Conservation (phyloP, 768 basidiomycete species). For the Exidia glandulosa region DNA sequence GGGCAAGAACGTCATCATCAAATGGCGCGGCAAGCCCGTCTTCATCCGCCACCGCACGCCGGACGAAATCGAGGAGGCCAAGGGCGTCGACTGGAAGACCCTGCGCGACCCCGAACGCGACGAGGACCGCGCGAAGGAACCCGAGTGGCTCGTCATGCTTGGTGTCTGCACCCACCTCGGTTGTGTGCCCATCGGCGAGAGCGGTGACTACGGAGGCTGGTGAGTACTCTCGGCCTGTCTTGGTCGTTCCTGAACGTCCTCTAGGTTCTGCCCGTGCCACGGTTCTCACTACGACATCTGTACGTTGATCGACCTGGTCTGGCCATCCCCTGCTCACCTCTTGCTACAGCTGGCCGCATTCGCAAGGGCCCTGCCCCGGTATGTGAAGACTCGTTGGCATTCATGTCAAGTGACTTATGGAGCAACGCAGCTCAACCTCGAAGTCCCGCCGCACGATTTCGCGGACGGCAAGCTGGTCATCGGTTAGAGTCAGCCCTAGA, state of each 20-base stretch:
- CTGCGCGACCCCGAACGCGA: slow-evolving; percentile 91
- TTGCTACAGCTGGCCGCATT: slow-evolving; percentile 77
- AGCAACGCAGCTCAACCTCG: slow-evolving; percentile 68
- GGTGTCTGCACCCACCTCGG: slow-evolving; percentile 96
- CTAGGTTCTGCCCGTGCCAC: slow-evolving; percentile 94
- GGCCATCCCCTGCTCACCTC: background rate
- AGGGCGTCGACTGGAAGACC: slow-evolving; percentile 68
- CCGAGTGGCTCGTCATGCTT: slow-evolving; percentile 91
- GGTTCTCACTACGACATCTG: slow-evolving; percentile 98
- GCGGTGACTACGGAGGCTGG: slow-evolving; percentile 97
- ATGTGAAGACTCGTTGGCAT: slow-evolving; percentile 21
- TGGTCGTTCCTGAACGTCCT: background rate
- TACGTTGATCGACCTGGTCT: slow-evolving; percentile 26
- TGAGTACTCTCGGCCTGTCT: slow-evolving; percentile 26
- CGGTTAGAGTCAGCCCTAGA: slow-evolving; percentile 40
- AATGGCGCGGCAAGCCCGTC: slow-evolving; percentile 99
- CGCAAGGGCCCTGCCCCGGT: slow-evolving; percentile 96
- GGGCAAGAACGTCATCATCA: slow-evolving; percentile 94
- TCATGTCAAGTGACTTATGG: slow-evolving; percentile 4
- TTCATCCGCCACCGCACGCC: slow-evolving; percentile 95
- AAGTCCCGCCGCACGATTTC: slow-evolving; percentile 83
- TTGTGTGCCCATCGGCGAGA: slow-evolving; percentile 96
- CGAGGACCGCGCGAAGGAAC: slow-evolving; percentile 80
- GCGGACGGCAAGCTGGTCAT: slow-evolving; percentile 77
- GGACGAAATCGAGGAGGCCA: slow-evolving; percentile 89